These are phyloP conservation scores for Trifolium pratense DNA, from an alignment of 306 rosid species.

Conservation along the genomic window DNA sequence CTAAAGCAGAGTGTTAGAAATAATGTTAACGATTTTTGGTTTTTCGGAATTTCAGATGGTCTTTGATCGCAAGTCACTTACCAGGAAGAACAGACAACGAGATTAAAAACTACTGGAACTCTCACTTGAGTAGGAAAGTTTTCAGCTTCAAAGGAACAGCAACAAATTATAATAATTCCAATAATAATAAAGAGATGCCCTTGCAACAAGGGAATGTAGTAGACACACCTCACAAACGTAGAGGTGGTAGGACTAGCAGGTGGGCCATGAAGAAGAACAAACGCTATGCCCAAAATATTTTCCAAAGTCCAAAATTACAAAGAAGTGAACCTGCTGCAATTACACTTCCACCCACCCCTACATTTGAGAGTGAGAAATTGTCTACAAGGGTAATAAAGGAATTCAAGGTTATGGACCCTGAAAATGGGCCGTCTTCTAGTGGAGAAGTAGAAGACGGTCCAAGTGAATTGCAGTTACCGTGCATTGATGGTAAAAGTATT, in stretches of 20 bases:
- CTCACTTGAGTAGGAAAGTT: conserved; percentile 72
- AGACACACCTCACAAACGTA: conserved; percentile 49
- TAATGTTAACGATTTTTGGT: too few species aligned
- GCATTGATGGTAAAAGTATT: conserved; percentile 9
- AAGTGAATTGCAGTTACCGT: background rate
- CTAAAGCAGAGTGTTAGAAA: too few species aligned
- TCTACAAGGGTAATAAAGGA: too few species aligned
- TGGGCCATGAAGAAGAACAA: conserved; percentile 59
- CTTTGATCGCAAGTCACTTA: conserved; percentile 77
- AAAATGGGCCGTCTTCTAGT: background rate
- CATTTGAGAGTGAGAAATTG: conserved; percentile 33
- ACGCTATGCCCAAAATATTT: background rate
- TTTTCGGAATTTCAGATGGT: conserved; percentile 63
- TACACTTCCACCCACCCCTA: conserved; percentile 37
- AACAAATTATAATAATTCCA: background rate
- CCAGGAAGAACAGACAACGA: conserved; percentile 96
- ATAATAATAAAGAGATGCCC: background rate
- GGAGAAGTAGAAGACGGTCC: background rate
- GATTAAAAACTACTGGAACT: conserved; percentile 92
- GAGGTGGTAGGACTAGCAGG: conserved; percentile 59
- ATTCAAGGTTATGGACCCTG: background rate
- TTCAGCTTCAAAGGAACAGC: conserved; percentile 49
- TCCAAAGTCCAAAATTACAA: conserved; percentile 2
- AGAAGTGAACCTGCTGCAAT: background rate
- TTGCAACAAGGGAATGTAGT: background rate